Base-by-base conservation (phyloP, 2,329 filamentous ascomycete genomes). In the Verticillium tricorpus region DNA sequence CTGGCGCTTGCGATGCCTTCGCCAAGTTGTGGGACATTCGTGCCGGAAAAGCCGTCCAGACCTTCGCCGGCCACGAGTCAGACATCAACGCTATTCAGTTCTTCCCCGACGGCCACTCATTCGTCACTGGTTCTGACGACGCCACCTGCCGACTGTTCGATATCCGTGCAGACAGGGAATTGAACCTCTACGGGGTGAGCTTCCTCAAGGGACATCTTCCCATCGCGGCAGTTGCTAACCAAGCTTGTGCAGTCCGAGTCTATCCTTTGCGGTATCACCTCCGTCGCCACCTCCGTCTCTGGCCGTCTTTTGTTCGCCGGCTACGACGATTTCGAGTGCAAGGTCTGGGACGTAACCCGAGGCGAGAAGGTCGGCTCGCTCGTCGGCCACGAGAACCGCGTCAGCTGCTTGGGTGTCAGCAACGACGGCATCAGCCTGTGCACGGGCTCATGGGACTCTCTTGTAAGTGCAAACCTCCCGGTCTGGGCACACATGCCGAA, bases 51-150 rank as follows among this genome's bases (percentile, higher is more conserved):
- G 96, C 95, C 68, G 93, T 97, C 59, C 95, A 99, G 82, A 99
- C 95, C 2, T 99, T 99, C 77, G 93, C 95, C 60, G 95, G 95
- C 32, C 95, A 98, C 78, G 95, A 98, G 78, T 97, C 93, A 55
- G 95, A 99, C 73, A 99, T 99, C 82, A 99, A 99, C 77, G 95
- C 95, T 70, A 97, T 99, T 67, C 95, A 98, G 76, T 99, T 98
- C 82, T 98, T 98, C 88, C 95, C 95, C 60, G 96, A 98, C 73
- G 95, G 95, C 65, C 96, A 98, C 77, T 96, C 95, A 31, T 98
- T 99, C 73, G 95, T 96, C 68, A 98, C 95, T 60, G 95, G 95
- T 62, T 98, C 95, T 55, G 95, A 99, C 71, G 95, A 99, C 75
- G 95, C 95, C 60, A 97, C 94, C 45, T 99, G 95, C 84, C 89